These are phyloP conservation scores for Diutina neorugosa DNA, from an alignment of 1,139 yeast species.

Conservation along the genomic window DNA sequence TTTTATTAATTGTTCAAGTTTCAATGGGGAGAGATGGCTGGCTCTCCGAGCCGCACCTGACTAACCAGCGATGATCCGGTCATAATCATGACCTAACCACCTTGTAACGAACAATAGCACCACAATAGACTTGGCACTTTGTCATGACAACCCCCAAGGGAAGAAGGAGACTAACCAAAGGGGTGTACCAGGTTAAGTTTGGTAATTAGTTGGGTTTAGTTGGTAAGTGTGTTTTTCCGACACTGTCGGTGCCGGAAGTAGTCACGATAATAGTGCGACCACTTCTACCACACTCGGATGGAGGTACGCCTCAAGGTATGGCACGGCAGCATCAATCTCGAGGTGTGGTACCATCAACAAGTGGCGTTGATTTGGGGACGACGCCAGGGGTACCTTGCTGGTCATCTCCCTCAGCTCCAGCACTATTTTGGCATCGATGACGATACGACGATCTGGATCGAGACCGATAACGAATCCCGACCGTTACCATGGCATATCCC, in stretches of 20 bases:
- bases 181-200: no score
- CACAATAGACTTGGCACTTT: no score
- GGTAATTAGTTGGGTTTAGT: no score
- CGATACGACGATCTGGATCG: background rate
- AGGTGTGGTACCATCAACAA: background rate
- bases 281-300: background rate
- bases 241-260: background rate
- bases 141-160: no score
- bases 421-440: background rate
- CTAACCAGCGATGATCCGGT: background rate
- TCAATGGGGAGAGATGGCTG: background rate
- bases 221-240: no score
- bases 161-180: no score
- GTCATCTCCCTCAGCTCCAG: background rate
- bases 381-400: background rate
- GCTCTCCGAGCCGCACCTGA: background rate
- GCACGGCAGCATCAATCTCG: background rate
- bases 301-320: background rate
- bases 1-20: background rate
- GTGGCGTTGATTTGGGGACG: background rate
- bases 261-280: background rate
- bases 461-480: background rate
- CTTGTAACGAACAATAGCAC: background rate
- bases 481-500: background rate
- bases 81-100: no score